Evolutionary conservation across 2,329 filamentous ascomycete species (phyloP), one percentile per base, ranked within the genome.

Genomic region (Diaporthe caulivora): DNA sequence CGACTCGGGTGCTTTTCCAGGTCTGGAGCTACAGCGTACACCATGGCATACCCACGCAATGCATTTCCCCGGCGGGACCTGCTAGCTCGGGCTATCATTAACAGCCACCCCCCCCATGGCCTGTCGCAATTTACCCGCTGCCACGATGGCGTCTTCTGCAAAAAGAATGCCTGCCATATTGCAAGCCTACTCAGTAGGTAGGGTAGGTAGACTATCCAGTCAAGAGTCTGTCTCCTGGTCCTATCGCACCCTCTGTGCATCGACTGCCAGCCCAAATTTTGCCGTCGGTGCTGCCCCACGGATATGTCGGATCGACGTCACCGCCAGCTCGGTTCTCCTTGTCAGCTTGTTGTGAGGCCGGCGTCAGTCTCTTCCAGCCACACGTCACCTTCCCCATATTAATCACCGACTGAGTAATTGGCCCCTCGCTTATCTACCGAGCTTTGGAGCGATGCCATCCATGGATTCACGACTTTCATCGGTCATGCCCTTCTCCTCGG

Each of bases 231-330:
- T n/a, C n/a, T n/a, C n/a, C n/a, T n/a, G n/a, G n/a, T n/a, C n/a
- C n/a, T n/a, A n/a, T n/a, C n/a, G 26, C 9, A 10, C 24, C 3
- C n/a, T 34, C 18, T n/a, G n/a, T 57, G 18, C n/a, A 44, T n/a
- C 18, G n/a, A 29, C 15, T 26, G n/a, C 26, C 37, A 26, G 26
- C 11, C 31, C 64, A 55, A 55, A 44, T 54, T 42, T 40, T 70
- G 53, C 11, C n/a, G 29, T 2, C 31, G 42, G 5, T 49, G 51
- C 21, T 71, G 68, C 68, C 68, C 68, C 68, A 34, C 68, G 68
- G 68, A 71, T 71, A 18, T 18, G n/a, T 47, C 68, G 68, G 68
- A 62, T 42, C 55, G 44, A 71, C 68, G 68, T 71, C 68, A 71
- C 68, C 68, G 68, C 68, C 68, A 53, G 47, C 68, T 58, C 53